These are phyloP conservation scores for Penicillium sp. DNA, from an alignment of 2,329 filamentous ascomycete genomes.

Conservation along the genomic window DNA sequence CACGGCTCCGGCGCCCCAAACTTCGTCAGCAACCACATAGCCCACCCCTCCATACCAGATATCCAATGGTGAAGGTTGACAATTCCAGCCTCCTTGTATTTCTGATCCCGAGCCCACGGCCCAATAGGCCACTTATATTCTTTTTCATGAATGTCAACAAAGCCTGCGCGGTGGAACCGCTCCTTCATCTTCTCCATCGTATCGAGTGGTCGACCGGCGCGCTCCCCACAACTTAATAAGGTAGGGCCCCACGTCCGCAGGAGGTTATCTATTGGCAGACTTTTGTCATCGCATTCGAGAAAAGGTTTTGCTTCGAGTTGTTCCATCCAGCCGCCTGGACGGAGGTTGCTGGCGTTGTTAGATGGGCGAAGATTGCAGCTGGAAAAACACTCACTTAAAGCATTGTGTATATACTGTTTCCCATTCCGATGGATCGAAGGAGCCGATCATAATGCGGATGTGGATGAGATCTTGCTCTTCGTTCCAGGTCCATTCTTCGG, in stretches of 20 bases:
- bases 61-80: constrained; percentile 32
- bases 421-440: constrained; percentile 19
- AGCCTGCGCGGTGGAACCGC: constrained; percentile 29
- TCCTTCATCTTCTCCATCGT: constrained; percentile 27
- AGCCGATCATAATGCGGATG: constrained; percentile 22
- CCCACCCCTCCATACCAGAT: constrained; percentile 28
- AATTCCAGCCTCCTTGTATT: constrained; percentile 43
- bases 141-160: constrained; percentile 33
- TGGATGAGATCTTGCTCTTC: constrained; percentile 29
- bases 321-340: constrained; percentile 24
- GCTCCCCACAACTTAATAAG: constrained; percentile 21
- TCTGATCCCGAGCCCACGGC: constrained; percentile 31
- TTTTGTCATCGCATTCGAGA: constrained; percentile 20
- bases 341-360: constrained; percentile 15
- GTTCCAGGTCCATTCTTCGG: constrained; percentile 25
- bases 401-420: constrained; percentile 19
- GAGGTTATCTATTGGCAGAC: constrained; percentile 16
- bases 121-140: constrained; percentile 34
- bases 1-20: constrained; percentile 24
- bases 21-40: constrained; percentile 30
- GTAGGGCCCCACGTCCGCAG: constrained; percentile 16
- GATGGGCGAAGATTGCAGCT: neutral
- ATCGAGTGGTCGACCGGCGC: constrained; percentile 24
- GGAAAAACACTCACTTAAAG: constrained; percentile 13
- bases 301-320: constrained; percentile 21